Conservation (phyloP, 2,329 filamentous ascomycete genomes). For the Cadophora luteo-olivacea region DNA sequence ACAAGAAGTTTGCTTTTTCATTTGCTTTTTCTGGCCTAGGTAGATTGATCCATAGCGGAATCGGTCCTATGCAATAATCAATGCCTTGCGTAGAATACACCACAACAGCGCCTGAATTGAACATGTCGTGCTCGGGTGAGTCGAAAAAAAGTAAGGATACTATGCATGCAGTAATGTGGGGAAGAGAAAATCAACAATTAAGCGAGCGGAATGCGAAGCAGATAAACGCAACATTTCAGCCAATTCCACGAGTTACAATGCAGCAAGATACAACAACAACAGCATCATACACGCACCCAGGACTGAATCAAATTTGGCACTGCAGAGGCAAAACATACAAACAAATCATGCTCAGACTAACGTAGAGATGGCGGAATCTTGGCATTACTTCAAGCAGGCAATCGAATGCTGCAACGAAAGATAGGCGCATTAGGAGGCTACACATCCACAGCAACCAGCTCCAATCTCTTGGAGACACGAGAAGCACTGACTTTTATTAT, state of each 20-base stretch:
- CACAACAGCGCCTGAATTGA: too few species aligned
- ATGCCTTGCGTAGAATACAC: too few species aligned
- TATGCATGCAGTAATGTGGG: too few species aligned
- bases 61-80: too few species aligned
- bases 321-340: background rate
- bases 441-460: background rate
- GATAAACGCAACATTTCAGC: background rate
- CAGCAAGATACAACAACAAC: background rate
- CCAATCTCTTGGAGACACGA: background rate
- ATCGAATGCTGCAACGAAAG: background rate
- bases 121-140: too few species aligned
- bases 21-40: too few species aligned
- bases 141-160: too few species aligned
- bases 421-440: background rate
- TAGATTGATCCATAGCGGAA: too few species aligned
- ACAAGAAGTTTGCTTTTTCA: too few species aligned
- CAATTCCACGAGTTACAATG: background rate
- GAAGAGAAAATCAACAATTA: conserved; percentile 7
- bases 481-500: background rate
- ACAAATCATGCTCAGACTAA: background rate
- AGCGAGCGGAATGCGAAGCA: background rate
- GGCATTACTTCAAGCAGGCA: background rate
- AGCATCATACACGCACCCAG: too few species aligned
- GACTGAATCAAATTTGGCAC: background rate
- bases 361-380: background rate